These are phyloP conservation scores for Salix caprea DNA, from an alignment of 345 rosid species.

Conservation along the genomic window DNA sequence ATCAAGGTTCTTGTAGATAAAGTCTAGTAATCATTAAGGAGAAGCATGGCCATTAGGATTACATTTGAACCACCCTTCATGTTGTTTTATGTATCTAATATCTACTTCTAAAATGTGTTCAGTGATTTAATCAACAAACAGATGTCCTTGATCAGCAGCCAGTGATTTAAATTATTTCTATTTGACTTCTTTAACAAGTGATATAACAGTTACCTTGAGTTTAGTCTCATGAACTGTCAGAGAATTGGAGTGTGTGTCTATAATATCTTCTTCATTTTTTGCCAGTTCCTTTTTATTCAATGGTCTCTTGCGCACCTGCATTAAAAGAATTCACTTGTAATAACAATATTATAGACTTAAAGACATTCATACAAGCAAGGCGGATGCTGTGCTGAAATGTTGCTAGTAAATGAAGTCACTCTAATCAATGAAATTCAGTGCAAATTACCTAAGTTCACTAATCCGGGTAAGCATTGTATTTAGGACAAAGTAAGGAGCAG, in stretches of 20 bases:
- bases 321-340: slow-evolving; percentile 8
- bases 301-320: slow-evolving; percentile 96
- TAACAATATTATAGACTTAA: not conserved
- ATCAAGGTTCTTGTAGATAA: not conserved
- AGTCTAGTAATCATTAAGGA: not conserved
- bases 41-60: not conserved
- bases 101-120: not conserved
- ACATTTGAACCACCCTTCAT: not conserved
- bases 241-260: slow-evolving; percentile 69
- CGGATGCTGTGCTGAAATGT: not conserved
- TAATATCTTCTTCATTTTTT: slow-evolving; percentile 88
- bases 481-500: not conserved
- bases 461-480: not conserved
- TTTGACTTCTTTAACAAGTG: not conserved
- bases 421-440: not conserved
- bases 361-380: slow-evolving; percentile 6
- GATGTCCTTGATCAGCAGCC: not conserved
- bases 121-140: not conserved
- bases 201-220: slow-evolving; percentile 60
- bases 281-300: slow-evolving; percentile 91
- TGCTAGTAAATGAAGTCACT: slow-evolving; percentile 5
- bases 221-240: slow-evolving; percentile 90
- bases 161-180: not conserved
- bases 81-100: not conserved
- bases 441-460: slow-evolving; percentile 4